phyloP scores from a whole-genome alignment of 768 basidiomycete species.

The Leccinum ochraceum region DNA sequence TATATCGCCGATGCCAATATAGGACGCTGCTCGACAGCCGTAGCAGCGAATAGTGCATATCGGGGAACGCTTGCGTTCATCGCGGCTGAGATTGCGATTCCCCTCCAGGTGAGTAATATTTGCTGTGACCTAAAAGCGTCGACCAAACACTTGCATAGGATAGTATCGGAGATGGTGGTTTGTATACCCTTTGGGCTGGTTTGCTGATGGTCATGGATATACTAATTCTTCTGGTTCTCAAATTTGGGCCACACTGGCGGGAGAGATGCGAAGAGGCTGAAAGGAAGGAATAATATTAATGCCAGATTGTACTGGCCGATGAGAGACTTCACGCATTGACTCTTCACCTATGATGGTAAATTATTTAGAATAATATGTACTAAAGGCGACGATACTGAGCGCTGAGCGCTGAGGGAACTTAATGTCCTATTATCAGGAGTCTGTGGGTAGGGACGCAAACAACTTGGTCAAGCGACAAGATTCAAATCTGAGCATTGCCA shows the following conservation, averaged over 20 bases:
- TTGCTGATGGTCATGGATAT: constrained; percentile 53
- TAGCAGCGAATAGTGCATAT: constrained; percentile 74
- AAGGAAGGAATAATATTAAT: constrained; percentile 14
- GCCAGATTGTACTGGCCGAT: background rate
- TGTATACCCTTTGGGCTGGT: constrained; percentile 45
- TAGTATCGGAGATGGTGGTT: constrained; percentile 31
- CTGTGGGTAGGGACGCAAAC: background rate
- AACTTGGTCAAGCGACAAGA: background rate
- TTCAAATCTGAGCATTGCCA: constrained; percentile 50
- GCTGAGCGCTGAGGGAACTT: background rate
- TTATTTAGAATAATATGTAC: constrained; percentile 4
- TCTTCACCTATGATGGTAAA: constrained; percentile 1
- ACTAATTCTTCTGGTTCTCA: constrained; percentile 57
- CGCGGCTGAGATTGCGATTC: constrained; percentile 75
- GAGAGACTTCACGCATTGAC: background rate
- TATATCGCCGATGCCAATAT: constrained; percentile 87
- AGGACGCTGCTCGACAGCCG: constrained; percentile 77
- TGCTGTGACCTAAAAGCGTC: background rate
- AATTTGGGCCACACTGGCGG: constrained; percentile 64
- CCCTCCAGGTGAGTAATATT: constrained; percentile 48
- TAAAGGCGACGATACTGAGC: background rate
- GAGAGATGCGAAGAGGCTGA: constrained; percentile 49
- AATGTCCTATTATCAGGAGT: background rate
- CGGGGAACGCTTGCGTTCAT: constrained; percentile 70
- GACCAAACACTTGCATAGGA: constrained; percentile 12